phyloP scores from a whole-genome alignment of 169 alveolate genomes.

The Theileria sp. region DNA sequence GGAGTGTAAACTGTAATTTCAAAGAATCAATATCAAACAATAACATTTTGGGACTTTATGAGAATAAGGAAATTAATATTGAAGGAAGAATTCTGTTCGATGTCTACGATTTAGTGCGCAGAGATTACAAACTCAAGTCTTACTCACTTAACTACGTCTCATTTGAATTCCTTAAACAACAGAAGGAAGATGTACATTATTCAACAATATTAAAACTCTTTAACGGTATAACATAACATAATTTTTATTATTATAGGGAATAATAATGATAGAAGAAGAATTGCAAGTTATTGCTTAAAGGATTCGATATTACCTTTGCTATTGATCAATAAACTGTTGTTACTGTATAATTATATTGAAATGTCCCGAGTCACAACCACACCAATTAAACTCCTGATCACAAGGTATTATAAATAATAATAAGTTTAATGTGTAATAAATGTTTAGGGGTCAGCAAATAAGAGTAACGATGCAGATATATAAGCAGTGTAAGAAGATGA shows the following conservation, averaged over 20 bases:
- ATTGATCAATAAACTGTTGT: conserved; percentile 92
- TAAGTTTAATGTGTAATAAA: conserved; percentile 31
- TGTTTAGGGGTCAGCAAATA: conserved; percentile 95
- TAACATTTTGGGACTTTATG: conserved; percentile 91
- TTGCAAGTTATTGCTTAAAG: conserved; percentile 98
- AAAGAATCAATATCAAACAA: conserved; percentile 84
- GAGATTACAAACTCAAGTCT: conserved; percentile 94
- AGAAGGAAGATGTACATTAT: conserved; percentile 99
- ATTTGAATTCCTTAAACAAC: conserved; percentile 93
- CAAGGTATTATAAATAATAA: background rate
- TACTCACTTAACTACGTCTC: conserved; percentile 97
- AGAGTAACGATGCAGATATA: conserved; percentile 94
- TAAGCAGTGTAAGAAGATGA: conserved; percentile 87
- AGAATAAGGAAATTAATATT: conserved; percentile 86
- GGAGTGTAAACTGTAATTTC: conserved; percentile 70
- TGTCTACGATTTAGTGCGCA: conserved; percentile 91
- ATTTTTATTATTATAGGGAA: conserved; percentile 67
- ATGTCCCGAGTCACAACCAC: conserved; percentile 99
- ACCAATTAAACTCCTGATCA: conserved; percentile 88
- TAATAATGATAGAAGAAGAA: conserved; percentile 94
- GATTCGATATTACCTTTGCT: conserved; percentile 96
- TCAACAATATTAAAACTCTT: conserved; percentile 92
- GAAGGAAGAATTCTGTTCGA: conserved; percentile 97
- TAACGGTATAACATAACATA: conserved; percentile 5
- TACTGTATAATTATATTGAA: conserved; percentile 95